Evolutionary conservation across 202 grass and related monocot genomes (phyloP), one percentile per base, ranked within the genome.

Genomic region (Schoenoplectus triqueter): DNA sequence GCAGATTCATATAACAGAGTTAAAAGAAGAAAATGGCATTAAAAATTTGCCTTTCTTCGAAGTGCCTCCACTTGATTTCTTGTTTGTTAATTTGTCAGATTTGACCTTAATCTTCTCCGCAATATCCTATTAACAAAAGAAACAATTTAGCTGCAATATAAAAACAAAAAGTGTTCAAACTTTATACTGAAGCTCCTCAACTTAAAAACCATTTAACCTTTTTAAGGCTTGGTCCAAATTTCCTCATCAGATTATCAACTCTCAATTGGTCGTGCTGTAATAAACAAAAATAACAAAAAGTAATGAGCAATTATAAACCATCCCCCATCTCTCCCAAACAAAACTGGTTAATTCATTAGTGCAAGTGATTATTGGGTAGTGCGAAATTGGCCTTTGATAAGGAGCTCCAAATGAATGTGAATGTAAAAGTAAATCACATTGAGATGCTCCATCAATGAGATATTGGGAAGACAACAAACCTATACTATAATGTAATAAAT

Each of bases 71-170:
- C 10, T 79, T 39, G 85, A 73, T 84, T 69, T 85, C 22, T 67
- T 72, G 48, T 56, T 20, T 0, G 7, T 49, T 75, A 89, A 60
- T 51, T 81, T 70, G 1, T 80, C 22, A 15, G 78, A 88, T 76
- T 86, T 80, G 15, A 69, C 78, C 11, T 62, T 75, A 51, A 87
- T 87, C 75, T 88, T 94, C 66, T 88, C 86, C 6, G 80, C 88
- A 81, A 89, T 66, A 85, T 92, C 92, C 92, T 94, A 84, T 14
- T 76, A 73, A 51, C 48, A 4, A 63, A 40, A 57, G 3, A 68
- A 86, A 62, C 55, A 84, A 19, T 70, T 49, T 49, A 64, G 85
- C 45, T 10, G 21, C 69, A 6, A 1, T 6, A 2, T 56, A 57
- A n/a, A 73, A 84, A 56, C 51, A 68, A 55, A 57, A 6, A 61